Evolutionary conservation across 2,329 filamentous ascomycete species (phyloP), one percentile per base, ranked within the genome.

Genomic region (Fusarium phyllophilum): DNA sequence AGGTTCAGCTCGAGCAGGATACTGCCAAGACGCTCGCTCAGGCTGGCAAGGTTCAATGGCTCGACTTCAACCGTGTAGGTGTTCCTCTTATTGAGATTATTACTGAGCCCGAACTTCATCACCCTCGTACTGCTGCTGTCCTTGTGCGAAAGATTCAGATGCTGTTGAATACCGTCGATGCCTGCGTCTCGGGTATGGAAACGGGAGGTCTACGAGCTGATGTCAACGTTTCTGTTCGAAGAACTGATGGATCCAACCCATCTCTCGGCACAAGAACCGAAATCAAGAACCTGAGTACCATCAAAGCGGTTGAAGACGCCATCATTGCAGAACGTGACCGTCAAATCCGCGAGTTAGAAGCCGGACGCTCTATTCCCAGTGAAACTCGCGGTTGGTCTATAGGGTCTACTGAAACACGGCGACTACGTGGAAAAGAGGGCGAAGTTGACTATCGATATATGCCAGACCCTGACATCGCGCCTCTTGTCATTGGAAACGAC

Each of bases 401-500:
- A 31, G 95, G 95, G 6, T 92, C 91, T 72, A 94, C 90, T 8
- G 92, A 95, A 80, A 98, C 96, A 8, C 91, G 90, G 66, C 89
- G 92, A 45, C 85, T 99, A 48, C 89, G 96, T 78, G 94, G 94
- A 33, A 99, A 99, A 82, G 96, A 98, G 82, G 96, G 96, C 54
- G 96, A 97, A 79, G 95, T 98, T 11, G 96, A 99, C 82, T 99
- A 99, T 82, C 89, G 96, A 46, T 99, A 99, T 80, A 98, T 99
- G 96, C 96, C 96, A 1, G 96, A 99, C 81, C 94, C 96, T 10
- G 96, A 99, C 80, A 87, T 99, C 20, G 88, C 90, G 0, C 94
- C 96, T 4, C 86, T 99, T 4, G 80, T 95, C 6, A 92, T 99
- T 68, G 91, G 91, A 13, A 79, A 87, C 5, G 91, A 93, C 65